Percentiles rank a stretch among this genome's conserved stretches.
These are phyloP conservation scores for Cyclotella baltica DNA, from an alignment of 108 stramenopile genomes.

Conservation along the genomic window DNA sequence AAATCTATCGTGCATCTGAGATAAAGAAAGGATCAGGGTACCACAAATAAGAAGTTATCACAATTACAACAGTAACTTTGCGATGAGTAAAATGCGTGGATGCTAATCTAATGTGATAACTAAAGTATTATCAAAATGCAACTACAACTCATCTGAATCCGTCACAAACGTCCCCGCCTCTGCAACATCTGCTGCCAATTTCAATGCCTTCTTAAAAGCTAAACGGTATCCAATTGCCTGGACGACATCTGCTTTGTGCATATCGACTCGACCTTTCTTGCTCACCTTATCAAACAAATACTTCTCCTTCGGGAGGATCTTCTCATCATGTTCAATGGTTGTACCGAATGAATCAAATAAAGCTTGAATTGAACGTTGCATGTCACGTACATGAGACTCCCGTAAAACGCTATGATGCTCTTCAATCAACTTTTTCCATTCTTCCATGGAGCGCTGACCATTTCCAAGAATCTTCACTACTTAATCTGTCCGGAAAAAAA, in stretches of 20 bases:
- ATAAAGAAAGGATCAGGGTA: constrained; percentile 90
- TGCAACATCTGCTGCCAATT: constrained; percentile 38
- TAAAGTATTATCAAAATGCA: background rate
- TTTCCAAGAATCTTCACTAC: constrained; percentile 36
- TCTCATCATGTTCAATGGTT: constrained; percentile 46
- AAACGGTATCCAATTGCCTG: constrained; percentile 54
- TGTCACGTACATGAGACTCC: constrained; percentile 24
- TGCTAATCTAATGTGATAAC: background rate
- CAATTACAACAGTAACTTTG: background rate
- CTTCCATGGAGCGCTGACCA: constrained; percentile 32
- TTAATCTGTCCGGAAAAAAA: background rate
- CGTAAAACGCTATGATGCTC: constrained; percentile 36
- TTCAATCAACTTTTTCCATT: constrained; percentile 36
- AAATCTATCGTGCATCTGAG: constrained; percentile 91
- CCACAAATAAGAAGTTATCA: constrained; percentile 70
- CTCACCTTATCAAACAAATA: constrained; percentile 26
- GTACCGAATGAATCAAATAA: constrained; percentile 38
- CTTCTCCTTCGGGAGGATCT: constrained; percentile 27
- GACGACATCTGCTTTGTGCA: constrained; percentile 43
- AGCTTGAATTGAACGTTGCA: constrained; percentile 31
- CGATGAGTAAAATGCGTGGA: background rate
- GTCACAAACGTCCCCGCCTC: constrained; percentile 20
- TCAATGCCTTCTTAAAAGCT: constrained; percentile 52
- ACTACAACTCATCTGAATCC: constrained; percentile 47
- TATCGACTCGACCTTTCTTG: constrained; percentile 30